Percentiles rank a stretch among this genome's conserved stretches.
phyloP scores from a whole-genome alignment of 768 basidiomycete genomes.

The Phylloporus rhodoxanthus region DNA sequence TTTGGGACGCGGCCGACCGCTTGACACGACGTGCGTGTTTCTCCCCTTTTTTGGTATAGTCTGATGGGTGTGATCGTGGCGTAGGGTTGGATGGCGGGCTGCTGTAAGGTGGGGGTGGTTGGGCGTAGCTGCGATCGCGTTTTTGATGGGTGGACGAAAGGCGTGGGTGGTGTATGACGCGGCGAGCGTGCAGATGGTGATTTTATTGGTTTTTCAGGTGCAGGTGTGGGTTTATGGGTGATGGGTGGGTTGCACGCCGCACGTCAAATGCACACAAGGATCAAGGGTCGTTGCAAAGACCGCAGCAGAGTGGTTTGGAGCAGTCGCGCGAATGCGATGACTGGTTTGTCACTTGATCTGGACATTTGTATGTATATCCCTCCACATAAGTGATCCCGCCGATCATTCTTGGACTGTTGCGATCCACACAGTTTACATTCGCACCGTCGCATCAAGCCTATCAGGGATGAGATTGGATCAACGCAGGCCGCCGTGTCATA shows the following conservation, averaged over 20 bases:
- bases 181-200: constrained; percentile 36
- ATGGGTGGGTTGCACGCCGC: neutral
- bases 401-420: neutral
- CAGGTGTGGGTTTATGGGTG: constrained; percentile 5
- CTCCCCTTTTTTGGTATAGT: neutral
- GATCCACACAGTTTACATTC: neutral
- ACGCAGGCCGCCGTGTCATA: neutral
- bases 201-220: constrained; percentile 9
- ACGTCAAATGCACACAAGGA: neutral
- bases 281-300: neutral
- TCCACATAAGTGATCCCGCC: neutral
- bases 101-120: constrained; percentile 50
- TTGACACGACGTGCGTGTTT: constrained; percentile 36
- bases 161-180: constrained; percentile 64
- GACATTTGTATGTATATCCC: neutral
- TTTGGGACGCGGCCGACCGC: constrained; percentile 46
- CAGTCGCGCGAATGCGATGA: neutral
- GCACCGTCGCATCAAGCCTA: neutral
- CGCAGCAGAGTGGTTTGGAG: too few relatives aligned
- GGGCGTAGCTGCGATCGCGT: constrained; percentile 45
- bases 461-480: neutral
- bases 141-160: constrained; percentile 61
- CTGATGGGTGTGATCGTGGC: neutral
- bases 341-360: neutral
- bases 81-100: constrained; percentile 8